phyloP scores from a whole-genome alignment of 2,329 filamentous ascomycete genomes.

The Nothophoma quercina region DNA sequence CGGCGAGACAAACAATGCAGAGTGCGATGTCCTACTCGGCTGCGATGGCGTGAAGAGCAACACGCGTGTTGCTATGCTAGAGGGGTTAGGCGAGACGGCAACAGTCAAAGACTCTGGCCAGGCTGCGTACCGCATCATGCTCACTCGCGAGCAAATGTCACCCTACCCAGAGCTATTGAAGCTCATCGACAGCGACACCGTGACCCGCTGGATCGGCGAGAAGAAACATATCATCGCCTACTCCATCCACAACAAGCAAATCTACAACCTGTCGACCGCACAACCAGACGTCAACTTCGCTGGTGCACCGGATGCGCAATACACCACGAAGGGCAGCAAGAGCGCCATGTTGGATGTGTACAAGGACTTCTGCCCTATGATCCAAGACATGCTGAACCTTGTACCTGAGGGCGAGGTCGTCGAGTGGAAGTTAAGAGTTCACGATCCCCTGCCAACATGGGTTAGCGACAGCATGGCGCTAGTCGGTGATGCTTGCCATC shows the following conservation, averaged over 20 bases:
- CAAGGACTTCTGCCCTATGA: slow-evolving; percentile 66
- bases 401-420: slow-evolving; percentile 71
- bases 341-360: slow-evolving; percentile 67
- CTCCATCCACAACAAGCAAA: slow-evolving; percentile 70
- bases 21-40: slow-evolving; percentile 57
- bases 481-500: slow-evolving; percentile 68
- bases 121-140: slow-evolving; percentile 81
- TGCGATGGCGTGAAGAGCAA: slow-evolving; percentile 59
- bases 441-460: slow-evolving; percentile 70
- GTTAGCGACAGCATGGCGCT: slow-evolving; percentile 61
- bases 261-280: slow-evolving; percentile 71
- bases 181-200: slow-evolving; percentile 72
- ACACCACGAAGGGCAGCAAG: slow-evolving; percentile 69
- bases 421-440: slow-evolving; percentile 71
- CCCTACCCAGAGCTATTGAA: slow-evolving; percentile 71
- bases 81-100: slow-evolving; percentile 59
- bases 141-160: slow-evolving; percentile 71
- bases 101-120: slow-evolving; percentile 74
- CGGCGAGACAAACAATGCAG: slow-evolving; percentile 61
- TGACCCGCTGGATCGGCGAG: slow-evolving; percentile 78
- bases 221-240: slow-evolving; percentile 81
- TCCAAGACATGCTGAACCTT: slow-evolving; percentile 66
- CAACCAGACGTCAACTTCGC: slow-evolving; percentile 69
- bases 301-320: slow-evolving; percentile 64
- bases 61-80: slow-evolving; percentile 61